Base-by-base conservation (phyloP, 345 rosid genomes). In the Moricandia moricandioides region DNA sequence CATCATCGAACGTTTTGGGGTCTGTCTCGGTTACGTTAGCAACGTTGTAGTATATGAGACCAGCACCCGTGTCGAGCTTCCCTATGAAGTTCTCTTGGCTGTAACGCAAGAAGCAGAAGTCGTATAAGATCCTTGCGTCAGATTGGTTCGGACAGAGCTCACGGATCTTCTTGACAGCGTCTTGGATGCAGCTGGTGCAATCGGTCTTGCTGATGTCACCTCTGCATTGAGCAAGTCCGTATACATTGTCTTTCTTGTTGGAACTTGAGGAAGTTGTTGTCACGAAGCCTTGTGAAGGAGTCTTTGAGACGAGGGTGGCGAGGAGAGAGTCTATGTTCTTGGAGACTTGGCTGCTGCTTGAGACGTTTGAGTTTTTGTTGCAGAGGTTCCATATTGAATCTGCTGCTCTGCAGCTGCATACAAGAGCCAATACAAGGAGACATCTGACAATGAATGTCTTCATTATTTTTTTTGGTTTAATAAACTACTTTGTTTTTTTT, bases 181-280 rank as follows among this genome's bases (percentile, higher is more conserved):
- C 91, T 58, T 79, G 75, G 76, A 89, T 79, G 69, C 97, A 92
- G 34, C 24, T 68, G 0, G 84, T 73, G 66, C 93, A 89, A 65
- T 86, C 89, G 56, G 77, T 24, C 45, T 58, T 67, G 80, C 84
- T 77, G 14, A 88, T 83, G 69, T 88, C 97, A 60, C 91, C 91
- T 69, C 97, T 83, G 84, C 97, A 88, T 75, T 90, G 96, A 12
- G 91, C 88, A 2, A 90, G 85, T 24, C 97, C 96, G 37, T 88
- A 87, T 34, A 90, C 87, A 63, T 14, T 84, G 59, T 83, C 83
- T 33, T 62, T 55, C 64, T 47, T 84, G 51, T 57, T 54, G 39
- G 55, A 56, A 10, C 90, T 89, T 4, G 62, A 66, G 27, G 85
- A 82, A 27, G 81, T 73, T 2, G 85, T 75, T 26, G 60, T n/a